A percentile compares a stretch with the other conserved stretches of the same genome.
phyloP scores from a whole-genome alignment of 495 filamentous ascomycete genomes.

The Podospora fimiseda region DNA sequence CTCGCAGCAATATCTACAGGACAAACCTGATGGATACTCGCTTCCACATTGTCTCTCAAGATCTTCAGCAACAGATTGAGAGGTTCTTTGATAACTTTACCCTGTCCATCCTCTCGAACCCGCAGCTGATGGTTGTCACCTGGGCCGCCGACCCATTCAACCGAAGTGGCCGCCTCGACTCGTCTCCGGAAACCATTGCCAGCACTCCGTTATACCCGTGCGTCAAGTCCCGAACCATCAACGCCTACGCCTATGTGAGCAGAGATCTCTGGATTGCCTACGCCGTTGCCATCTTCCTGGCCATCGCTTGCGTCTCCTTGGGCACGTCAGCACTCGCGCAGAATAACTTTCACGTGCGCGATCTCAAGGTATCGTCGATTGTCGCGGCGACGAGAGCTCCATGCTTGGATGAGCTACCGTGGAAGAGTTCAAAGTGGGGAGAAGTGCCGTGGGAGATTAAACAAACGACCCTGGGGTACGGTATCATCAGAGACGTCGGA shows the following conservation, averaged over 20 bases:
- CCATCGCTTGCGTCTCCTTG: constrained; percentile 16
- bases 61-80: constrained; percentile 13
- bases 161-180: constrained; percentile 9
- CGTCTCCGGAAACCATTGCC: neutral
- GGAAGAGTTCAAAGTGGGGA: constrained; percentile 23
- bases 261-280: constrained; percentile 27
- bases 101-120: constrained; percentile 24
- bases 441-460: constrained; percentile 22
- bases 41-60: constrained; percentile 13
- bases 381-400: constrained; percentile 27
- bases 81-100: constrained; percentile 25
- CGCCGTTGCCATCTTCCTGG: constrained; percentile 13
- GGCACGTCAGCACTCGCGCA: constrained; percentile 20
- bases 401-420: constrained; percentile 21
- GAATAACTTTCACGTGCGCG: constrained; percentile 23
- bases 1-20: constrained; percentile 11
- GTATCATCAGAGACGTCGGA: constrained; percentile 12
- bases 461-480: constrained; percentile 17
- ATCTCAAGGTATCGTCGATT: constrained; percentile 19
- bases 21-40: constrained; percentile 21
- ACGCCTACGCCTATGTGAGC: constrained; percentile 20
- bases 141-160: constrained; percentile 18
- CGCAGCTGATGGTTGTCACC: constrained; percentile 20
- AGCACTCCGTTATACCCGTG: constrained; percentile 19
- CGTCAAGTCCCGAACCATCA: constrained; percentile 15